phyloP scores from a whole-genome alignment of 1,284 basidiomycete genomes.

The Ustilago sp. region DNA sequence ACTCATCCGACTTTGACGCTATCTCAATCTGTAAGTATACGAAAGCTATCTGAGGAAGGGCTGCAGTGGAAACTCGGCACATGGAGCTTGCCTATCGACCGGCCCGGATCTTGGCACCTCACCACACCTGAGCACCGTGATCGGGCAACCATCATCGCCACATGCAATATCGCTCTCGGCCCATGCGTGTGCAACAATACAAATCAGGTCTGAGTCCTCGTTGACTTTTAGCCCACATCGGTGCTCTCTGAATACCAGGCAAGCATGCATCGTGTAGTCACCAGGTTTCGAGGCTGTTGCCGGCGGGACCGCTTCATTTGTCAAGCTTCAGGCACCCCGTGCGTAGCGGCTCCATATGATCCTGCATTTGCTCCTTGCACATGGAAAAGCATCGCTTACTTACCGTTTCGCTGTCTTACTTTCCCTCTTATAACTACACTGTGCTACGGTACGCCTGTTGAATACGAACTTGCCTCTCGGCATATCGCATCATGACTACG shows the following conservation, averaged over 20 bases:
- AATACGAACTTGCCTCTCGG: neutral
- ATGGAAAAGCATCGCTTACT: neutral
- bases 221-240: neutral
- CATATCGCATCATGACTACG: neutral
- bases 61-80: neutral
- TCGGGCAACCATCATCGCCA: neutral
- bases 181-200: neutral
- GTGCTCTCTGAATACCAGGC: neutral
- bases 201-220: neutral
- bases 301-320: slow-evolving; percentile 6
- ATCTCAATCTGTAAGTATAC: neutral
- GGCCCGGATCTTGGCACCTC: neutral
- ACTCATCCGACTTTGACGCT: neutral
- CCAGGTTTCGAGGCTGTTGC: neutral
- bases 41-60: no score
- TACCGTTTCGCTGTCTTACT: neutral
- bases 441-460: neutral
- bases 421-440: neutral
- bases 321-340: neutral
- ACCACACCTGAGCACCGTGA: neutral
- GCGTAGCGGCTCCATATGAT: neutral
- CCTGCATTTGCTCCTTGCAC: neutral
- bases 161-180: neutral
- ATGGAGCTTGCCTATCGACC: neutral
- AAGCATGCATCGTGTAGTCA: neutral